Base-by-base conservation (phyloP, 192 early-diverging fungal genomes). In the Glomus cerebriforme region DNA sequence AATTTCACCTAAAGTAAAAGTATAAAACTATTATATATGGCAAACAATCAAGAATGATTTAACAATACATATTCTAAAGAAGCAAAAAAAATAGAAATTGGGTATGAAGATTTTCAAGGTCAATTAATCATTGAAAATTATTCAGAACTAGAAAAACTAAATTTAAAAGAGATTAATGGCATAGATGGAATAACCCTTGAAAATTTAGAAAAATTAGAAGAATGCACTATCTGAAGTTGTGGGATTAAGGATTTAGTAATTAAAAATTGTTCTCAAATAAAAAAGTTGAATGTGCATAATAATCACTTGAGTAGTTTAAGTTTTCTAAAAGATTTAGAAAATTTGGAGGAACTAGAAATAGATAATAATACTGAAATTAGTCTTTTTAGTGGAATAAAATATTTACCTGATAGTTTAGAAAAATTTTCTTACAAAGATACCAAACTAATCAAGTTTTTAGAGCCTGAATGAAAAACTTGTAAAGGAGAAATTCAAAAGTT, bases 241-340 rank as follows among this genome's bases (percentile, higher is more conserved):
- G 22, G 45, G 15, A 8, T 72, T 0, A 7, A 12, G 2, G 24
- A 72, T 72, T 47, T 72, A 43, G 39, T 45, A 10, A 72, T 72
- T 45, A n/a, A 72, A 47, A 72, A 72, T 17, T 72, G 69, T 72
- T 35, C 69, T 72, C 39, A 72, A n/a, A 47, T 72, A 47, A 43
- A 43, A 47, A 47, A 47, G 22, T 43, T 72, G 22, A 72, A 72
- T 26, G 1, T 45, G 0, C 15, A 35, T 10, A 72, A 17, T 19
- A 72, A 72, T 72, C 24, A 8, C 22, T 32, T 72, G 19, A 72
- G 37, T 72, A 49, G 24, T 49, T 47, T 26, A 47, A n/a, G 24
- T 7, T 72, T 72, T 47, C 24, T 72, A 47, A n/a, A 1, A 47
- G 17, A 39, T 24, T 45, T 71, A 39, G 69, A 71, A 45, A 71